Evolutionary conservation across 768 basidiomycete genomes (phyloP).

Genomic region (Suillus hirtellus): DNA sequence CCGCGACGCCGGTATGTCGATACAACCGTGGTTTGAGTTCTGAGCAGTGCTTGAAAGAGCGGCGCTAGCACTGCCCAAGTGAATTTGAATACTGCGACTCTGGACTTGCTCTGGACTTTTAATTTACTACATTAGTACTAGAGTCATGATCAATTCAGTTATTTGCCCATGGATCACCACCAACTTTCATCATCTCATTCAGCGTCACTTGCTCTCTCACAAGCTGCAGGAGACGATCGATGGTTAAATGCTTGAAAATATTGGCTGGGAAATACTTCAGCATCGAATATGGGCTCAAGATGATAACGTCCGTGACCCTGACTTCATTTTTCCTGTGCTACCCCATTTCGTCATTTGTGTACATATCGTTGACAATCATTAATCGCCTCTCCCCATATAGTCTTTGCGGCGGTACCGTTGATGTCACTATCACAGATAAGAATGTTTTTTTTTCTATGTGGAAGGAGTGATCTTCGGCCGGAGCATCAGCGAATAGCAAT

Average conservation of each 20-base stretch:
- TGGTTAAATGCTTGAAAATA: not conserved
- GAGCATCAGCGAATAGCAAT: not conserved
- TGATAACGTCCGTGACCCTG: not conserved
- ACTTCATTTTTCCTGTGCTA: not conserved
- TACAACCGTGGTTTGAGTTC: not conserved
- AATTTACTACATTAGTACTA: too few relatives aligned
- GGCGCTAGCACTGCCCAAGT: not conserved
- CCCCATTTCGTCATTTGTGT: not conserved
- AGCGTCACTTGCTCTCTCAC: not conserved
- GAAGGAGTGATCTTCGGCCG: not conserved
- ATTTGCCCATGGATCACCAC: too few relatives aligned
- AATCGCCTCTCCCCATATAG: not conserved
- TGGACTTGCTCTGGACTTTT: not conserved
- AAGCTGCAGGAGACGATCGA: not conserved
- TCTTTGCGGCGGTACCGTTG: not conserved
- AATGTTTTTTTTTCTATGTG: not conserved
- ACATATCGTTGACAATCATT: not conserved
- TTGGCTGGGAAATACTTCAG: not conserved
- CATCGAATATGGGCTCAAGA: not conserved
- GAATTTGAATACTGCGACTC: too few relatives aligned
- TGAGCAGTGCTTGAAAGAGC: not conserved
- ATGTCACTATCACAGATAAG: not conserved
- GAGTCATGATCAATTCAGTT: not conserved
- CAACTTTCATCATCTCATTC: not conserved
- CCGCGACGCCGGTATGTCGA: conserved; percentile 1